phyloP scores from a whole-genome alignment of 164 flowering plant genomes.

The Liriodendron chinense region DNA sequence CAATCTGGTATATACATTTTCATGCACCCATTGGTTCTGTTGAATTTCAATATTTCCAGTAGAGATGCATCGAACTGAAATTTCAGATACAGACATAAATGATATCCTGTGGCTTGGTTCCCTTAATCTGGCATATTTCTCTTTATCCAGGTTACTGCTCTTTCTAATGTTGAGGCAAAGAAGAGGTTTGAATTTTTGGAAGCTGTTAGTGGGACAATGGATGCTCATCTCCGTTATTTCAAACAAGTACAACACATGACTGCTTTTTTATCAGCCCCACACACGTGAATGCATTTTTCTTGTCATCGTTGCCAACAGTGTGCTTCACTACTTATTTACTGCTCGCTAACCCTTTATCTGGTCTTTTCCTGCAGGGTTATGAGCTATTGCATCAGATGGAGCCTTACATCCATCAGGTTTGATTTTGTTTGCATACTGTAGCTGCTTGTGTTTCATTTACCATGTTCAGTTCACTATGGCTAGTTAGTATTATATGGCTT shows the following conservation, averaged over 20 bases:
- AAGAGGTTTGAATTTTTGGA: slow-evolving; percentile 96
- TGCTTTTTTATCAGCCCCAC: not conserved
- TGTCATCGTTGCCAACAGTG: not conserved
- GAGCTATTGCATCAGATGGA: slow-evolving; percentile 98
- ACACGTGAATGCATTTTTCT: not conserved
- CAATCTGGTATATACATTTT: slow-evolving; percentile 49
- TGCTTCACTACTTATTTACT: not conserved
- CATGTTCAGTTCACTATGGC: not conserved
- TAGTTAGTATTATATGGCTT: not conserved
- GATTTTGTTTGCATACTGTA: not conserved
- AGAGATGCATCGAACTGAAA: not conserved
- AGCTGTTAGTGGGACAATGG: slow-evolving; percentile 96
- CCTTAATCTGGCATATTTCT: not conserved
- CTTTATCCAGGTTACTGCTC: slow-evolving; percentile 64
- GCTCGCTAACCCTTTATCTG: not conserved
- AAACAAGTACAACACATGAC: slow-evolving; percentile 55
- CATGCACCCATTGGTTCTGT: not conserved
- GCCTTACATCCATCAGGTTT: slow-evolving; percentile 94
- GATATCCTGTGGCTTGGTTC: not conserved
- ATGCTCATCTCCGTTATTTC: slow-evolving; percentile 95
- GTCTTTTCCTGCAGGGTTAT: slow-evolving; percentile 62
- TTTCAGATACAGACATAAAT: not conserved
- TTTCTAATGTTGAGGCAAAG: slow-evolving; percentile 88
- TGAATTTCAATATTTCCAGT: slow-evolving; percentile 3
- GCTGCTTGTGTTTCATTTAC: not conserved